Evolutionary conservation across 257 asterid species (phyloP).

Genomic region (Penstemon barbatus): DNA sequence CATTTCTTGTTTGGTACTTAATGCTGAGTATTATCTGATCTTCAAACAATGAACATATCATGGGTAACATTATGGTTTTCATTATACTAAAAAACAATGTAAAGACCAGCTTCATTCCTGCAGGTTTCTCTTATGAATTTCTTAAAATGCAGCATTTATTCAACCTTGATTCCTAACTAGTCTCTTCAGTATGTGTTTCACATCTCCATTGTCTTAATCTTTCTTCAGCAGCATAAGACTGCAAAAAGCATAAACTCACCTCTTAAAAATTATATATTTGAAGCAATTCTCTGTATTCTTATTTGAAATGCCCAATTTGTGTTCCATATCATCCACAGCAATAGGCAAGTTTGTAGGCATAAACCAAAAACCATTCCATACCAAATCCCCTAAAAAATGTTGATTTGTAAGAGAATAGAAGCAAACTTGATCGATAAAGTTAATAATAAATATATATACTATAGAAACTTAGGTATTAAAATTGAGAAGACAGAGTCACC

Average conservation of each 20-base stretch:
- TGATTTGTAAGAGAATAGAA: neutral
- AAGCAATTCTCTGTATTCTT: neutral
- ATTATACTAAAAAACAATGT: too few species aligned
- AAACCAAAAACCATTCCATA: constrained; percentile 52
- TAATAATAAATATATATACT: neutral
- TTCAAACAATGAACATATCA: too few species aligned
- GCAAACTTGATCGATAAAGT: neutral
- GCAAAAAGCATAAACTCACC: constrained; percentile 17
- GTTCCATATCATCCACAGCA: constrained; percentile 36
- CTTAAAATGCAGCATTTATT: neutral
- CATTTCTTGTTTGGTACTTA: too few species aligned
- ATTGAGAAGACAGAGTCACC: constrained; percentile 26
- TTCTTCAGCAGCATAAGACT: constrained; percentile 57
- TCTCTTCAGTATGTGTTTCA: constrained; percentile 23
- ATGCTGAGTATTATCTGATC: too few species aligned
- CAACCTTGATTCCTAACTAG: too few species aligned
- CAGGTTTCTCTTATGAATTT: too few species aligned
- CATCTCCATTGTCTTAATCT: constrained; percentile 72
- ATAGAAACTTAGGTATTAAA: neutral
- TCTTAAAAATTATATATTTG: neutral
- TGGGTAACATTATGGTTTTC: too few species aligned
- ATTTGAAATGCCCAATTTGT: constrained; percentile 37
- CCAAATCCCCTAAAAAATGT: constrained; percentile 46
- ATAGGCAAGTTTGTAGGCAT: constrained; percentile 35
- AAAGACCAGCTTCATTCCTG: too few species aligned